Conservation (phyloP, 148 eudicot genomes). For the Gaultheria prostrata region DNA sequence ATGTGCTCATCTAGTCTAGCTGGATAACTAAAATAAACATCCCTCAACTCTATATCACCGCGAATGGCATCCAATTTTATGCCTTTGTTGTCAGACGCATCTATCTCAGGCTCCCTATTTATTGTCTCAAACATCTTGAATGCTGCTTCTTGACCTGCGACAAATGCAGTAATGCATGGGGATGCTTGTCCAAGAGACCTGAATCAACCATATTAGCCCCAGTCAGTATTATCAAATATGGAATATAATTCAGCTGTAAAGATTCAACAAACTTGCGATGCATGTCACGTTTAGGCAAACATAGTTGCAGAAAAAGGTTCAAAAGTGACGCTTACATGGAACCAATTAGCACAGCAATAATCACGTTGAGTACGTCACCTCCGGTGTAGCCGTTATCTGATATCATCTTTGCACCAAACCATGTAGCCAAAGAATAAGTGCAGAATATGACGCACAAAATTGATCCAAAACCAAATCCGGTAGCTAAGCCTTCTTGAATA, state of each 20-base stretch:
- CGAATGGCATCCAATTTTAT: constrained; percentile 39
- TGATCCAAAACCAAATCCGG: constrained; percentile 60
- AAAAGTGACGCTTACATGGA: constrained; percentile 25
- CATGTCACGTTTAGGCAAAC: too few relatives aligned
- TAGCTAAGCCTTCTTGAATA: constrained; percentile 56
- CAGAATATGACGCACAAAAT: constrained; percentile 41
- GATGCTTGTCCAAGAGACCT: constrained; percentile 64
- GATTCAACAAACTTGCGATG: too few relatives aligned
- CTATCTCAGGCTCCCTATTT: constrained; percentile 51
- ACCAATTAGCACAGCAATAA: constrained; percentile 45
- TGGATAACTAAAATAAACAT: constrained; percentile 55
- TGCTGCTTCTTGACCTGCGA: constrained; percentile 61
- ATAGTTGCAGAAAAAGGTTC: not conserved
- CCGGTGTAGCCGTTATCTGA: constrained; percentile 51
- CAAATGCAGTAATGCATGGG: constrained; percentile 56
- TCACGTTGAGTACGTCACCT: constrained; percentile 59
- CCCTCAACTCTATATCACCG: constrained; percentile 51
- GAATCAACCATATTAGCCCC: constrained; percentile 1
- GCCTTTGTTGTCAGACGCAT: constrained; percentile 41
- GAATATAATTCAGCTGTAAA: too few relatives aligned
- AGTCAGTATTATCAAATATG: too few relatives aligned
- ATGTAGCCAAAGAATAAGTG: constrained; percentile 64
- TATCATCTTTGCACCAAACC: constrained; percentile 28
- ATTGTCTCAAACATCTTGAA: constrained; percentile 58
- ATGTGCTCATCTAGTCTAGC: constrained; percentile 55